phyloP scores from a whole-genome alignment of 768 basidiomycete species.

The Polyporus arcularius region DNA sequence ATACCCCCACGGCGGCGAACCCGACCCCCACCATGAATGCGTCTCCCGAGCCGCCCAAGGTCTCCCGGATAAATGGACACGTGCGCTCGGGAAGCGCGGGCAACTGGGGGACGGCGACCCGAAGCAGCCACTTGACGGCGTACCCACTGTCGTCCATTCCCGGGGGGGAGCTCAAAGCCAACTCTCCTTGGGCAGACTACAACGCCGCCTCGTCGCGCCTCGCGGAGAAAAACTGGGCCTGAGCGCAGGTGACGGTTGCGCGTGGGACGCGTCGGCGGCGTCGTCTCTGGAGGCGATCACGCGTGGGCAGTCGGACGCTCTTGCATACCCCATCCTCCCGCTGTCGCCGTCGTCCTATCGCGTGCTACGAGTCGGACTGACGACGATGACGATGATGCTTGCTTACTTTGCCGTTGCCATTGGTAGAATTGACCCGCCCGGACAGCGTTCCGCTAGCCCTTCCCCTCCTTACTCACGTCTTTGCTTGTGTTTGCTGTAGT shows the following conservation, averaged over 20 bases:
- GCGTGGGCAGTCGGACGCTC: neutral
- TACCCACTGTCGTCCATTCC: constrained; percentile 57
- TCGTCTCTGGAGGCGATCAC: neutral
- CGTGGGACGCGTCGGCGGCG: neutral
- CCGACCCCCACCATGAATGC: constrained; percentile 18
- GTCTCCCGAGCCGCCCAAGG: constrained; percentile 41
- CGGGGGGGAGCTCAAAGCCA: constrained; percentile 53
- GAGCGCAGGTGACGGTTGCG: neutral
- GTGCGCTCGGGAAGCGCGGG: constrained; percentile 79
- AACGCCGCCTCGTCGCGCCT: constrained; percentile 22
- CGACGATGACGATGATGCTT: neutral
- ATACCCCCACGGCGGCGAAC: constrained; percentile 44
- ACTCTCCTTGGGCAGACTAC: constrained; percentile 54
- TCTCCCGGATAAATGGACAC: constrained; percentile 60
- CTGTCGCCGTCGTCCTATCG: neutral
- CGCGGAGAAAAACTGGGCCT: constrained; percentile 32
- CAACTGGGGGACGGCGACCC: constrained; percentile 70
- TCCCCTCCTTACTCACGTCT: constrained; percentile 5
- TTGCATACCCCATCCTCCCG: neutral
- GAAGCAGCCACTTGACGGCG: constrained; percentile 47
- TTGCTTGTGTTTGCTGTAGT: constrained; percentile 17
- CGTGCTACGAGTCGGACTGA: neutral
- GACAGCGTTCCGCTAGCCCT: constrained; percentile 1
- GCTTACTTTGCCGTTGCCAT: neutral
- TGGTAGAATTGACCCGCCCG: neutral